A percentile compares a stretch with the other conserved stretches of the same genome.
Evolutionary conservation across 352 stramenopile genomes (phyloP).

Genomic region (Phytopythium mirpurense): DNA sequence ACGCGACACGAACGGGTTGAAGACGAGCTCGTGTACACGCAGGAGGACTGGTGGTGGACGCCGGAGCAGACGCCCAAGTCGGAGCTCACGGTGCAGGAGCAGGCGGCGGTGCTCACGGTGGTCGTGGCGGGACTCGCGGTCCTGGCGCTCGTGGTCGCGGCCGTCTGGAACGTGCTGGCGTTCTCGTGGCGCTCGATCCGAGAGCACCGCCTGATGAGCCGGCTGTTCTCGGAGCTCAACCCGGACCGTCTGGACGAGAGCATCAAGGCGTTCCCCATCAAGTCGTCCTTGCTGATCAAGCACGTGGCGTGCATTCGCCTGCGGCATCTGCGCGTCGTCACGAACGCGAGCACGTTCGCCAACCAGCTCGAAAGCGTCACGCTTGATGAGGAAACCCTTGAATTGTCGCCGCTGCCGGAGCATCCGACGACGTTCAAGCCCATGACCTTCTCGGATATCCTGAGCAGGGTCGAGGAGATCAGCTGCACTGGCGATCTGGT

Average conservation of each 20-base stretch:
- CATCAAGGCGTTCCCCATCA: slow-evolving; percentile 24
- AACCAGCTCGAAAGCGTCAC: slow-evolving; percentile 24
- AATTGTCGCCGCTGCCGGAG: slow-evolving; percentile 33
- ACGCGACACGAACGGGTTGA: neutral
- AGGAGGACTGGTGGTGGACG: slow-evolving; percentile 36
- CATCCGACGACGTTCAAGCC: slow-evolving; percentile 23
- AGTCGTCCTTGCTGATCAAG: slow-evolving; percentile 39
- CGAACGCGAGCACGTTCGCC: slow-evolving; percentile 24
- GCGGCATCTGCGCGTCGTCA: slow-evolving; percentile 40
- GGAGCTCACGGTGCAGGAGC: slow-evolving; percentile 53
- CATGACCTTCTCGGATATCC: slow-evolving; percentile 65
- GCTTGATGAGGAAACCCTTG: slow-evolving; percentile 36
- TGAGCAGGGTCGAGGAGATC: slow-evolving; percentile 48
- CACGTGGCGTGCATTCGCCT: slow-evolving; percentile 40
- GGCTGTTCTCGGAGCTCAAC: slow-evolving; percentile 31
- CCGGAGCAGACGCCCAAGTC: slow-evolving; percentile 20
- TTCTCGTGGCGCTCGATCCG: slow-evolving; percentile 37
- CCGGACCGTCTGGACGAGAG: slow-evolving; percentile 18
- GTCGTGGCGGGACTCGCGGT: slow-evolving; percentile 38
- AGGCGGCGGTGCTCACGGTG: slow-evolving; percentile 48
- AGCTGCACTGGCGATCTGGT: slow-evolving; percentile 48
- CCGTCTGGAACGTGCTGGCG: slow-evolving; percentile 33
- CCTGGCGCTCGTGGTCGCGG: slow-evolving; percentile 26
- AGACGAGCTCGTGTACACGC: neutral
- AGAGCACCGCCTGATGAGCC: slow-evolving; percentile 33